A percentile compares a stretch with the other conserved stretches of the same genome.
These are phyloP conservation scores for Paramecium primaurelia DNA, from an alignment of 73 alveolate species.

Conservation along the genomic window DNA sequence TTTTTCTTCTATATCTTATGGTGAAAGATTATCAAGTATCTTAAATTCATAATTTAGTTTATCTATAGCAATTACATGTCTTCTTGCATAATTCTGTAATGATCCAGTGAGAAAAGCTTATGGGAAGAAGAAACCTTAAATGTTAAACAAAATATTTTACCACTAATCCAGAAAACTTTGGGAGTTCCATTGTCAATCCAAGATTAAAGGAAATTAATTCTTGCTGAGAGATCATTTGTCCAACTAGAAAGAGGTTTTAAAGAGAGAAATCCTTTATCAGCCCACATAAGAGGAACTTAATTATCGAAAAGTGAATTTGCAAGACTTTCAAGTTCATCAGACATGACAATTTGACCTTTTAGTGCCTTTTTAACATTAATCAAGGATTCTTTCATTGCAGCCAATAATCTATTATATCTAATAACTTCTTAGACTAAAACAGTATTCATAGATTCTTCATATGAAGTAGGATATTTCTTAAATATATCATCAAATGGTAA, in stretches of 20 bases:
- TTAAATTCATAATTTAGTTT: slow-evolving; percentile 79
- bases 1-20: slow-evolving; percentile 83
- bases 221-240: slow-evolving; percentile 82
- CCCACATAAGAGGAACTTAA: slow-evolving; percentile 88
- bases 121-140: slow-evolving; percentile 87
- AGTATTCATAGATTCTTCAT: slow-evolving; percentile 97
- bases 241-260: slow-evolving; percentile 85
- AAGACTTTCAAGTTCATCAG: slow-evolving; percentile 83
- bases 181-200: slow-evolving; percentile 94
- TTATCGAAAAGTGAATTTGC: slow-evolving; percentile 78
- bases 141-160: background rate
- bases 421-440: slow-evolving; percentile 97
- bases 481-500: slow-evolving; percentile 89
- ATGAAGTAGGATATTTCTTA: slow-evolving; percentile 90
- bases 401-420: slow-evolving; percentile 94
- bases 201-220: slow-evolving; percentile 79
- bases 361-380: slow-evolving; percentile 84
- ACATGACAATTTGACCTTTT: slow-evolving; percentile 85
- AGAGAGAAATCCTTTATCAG: slow-evolving; percentile 81
- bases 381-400: slow-evolving; percentile 83
- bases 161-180: slow-evolving; percentile 67
- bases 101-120: slow-evolving; percentile 97
- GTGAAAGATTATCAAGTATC: slow-evolving; percentile 81
- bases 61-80: slow-evolving; percentile 92
- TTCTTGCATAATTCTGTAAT: slow-evolving; percentile 92